Evolutionary conservation across 371 early-diverging fungal genomes (phyloP), one percentile per base, ranked within the genome.

Genomic region (Polyrhizophydium stewartii): DNA sequence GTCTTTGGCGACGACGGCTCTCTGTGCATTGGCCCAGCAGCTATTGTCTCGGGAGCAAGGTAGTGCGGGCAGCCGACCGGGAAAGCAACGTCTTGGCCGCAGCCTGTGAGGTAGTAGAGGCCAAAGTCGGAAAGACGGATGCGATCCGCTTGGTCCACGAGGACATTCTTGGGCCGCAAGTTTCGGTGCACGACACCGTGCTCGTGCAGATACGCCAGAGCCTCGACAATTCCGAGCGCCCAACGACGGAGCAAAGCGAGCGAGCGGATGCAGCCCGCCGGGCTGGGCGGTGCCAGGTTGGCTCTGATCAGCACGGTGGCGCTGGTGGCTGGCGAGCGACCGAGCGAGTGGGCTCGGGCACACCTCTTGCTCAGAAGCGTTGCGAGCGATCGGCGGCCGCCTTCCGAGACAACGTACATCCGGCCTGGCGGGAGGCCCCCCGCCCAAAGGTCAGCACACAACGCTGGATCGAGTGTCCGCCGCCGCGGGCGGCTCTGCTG

Each of bases 81-180:
- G 40, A 66, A 66, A 7, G 38, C 24, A 12, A 63, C 67, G 58
- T 66, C 58, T 13, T 16, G 25, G 19, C 67, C 67, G 22, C 49
- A 31, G 24, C 64, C 67, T 22, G 67, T 66, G 24, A 62, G 68
- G 55, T n/a, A 63, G 41, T 49, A 62, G 6, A 62, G 45, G 6
- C 58, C 63, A 21, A 47, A 66, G 50, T 63, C 53, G 13, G 41
- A 57, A 10, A 66, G 40, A 7, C 10, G 3, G 49, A 47, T 47
- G 43, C 12, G 2, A 43, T 21, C 12, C 7, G 30, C 27, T 12
- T 40, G 27, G 9, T 58, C 58, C 17, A 58, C 17, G 1, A 25
- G 31, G 12, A 58, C 32, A 25, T 58, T 41, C 10, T 2, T 25
- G 16, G 12, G 19, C 43, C 21, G 9, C 21, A 58, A 10, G 28